A percentile compares a stretch with the other conserved stretches of the same genome.
phyloP scores from a whole-genome alignment of 768 basidiomycete species.

The Crassisporium funariophilum region DNA sequence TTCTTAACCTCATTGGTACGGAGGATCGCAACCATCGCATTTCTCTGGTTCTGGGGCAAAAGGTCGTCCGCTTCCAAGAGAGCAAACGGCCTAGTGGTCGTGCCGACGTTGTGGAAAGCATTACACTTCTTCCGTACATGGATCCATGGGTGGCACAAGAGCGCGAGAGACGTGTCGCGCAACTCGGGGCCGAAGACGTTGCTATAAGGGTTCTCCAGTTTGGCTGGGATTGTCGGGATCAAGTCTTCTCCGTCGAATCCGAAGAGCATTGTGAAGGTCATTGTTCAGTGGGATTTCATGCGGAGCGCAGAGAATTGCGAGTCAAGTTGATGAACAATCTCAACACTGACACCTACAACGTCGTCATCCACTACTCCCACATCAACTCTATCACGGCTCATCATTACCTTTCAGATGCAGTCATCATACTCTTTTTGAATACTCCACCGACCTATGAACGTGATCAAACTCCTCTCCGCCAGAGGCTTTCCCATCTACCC shows the following conservation, averaged over 20 bases:
- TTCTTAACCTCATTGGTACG: slow-evolving; percentile 42
- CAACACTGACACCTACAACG: slow-evolving; percentile 31
- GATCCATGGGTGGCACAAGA: slow-evolving; percentile 40
- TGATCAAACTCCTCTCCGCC: slow-evolving; percentile 22
- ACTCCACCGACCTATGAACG: slow-evolving; percentile 31
- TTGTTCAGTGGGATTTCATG: slow-evolving; percentile 39
- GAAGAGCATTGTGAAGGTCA: slow-evolving; percentile 33
- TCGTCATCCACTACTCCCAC: slow-evolving; percentile 47
- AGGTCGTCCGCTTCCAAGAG: slow-evolving; percentile 31
- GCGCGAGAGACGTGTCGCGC: slow-evolving; percentile 30
- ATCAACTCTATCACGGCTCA: slow-evolving; percentile 42
- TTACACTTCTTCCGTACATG: slow-evolving; percentile 40
- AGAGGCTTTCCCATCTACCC: slow-evolving; percentile 41
- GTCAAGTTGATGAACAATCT: slow-evolving; percentile 31
- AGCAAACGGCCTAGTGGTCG: slow-evolving; percentile 30
- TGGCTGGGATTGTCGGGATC: slow-evolving; percentile 64
- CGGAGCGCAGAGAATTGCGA: slow-evolving; percentile 50
- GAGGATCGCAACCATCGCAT: not conserved
- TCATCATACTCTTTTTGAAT: slow-evolving; percentile 46
- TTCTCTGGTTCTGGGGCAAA: slow-evolving; percentile 32
- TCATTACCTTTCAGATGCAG: slow-evolving; percentile 29
- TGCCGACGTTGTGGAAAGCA: slow-evolving; percentile 39
- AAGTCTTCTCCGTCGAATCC: slow-evolving; percentile 60
- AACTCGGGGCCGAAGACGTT: slow-evolving; percentile 32
- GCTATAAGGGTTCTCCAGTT: slow-evolving; percentile 49